Evolutionary conservation across 768 basidiomycete species (phyloP).

Genomic region (Zangia roseola): DNA sequence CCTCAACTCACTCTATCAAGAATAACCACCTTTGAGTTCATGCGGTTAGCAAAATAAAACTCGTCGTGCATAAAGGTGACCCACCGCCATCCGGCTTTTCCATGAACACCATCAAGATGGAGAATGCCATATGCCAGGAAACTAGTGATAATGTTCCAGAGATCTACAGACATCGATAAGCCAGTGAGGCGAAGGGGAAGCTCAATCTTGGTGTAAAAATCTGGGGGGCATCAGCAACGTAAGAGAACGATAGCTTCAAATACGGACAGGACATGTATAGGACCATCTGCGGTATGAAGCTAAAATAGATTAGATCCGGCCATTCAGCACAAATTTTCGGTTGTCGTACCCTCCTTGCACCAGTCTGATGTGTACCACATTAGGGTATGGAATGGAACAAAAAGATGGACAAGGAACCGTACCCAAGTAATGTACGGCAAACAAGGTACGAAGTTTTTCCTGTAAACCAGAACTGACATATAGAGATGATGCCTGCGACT

Average conservation of each 20-base stretch:
- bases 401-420: not conserved
- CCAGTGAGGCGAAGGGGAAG: conserved; percentile 53
- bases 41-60: not conserved
- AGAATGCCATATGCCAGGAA: conserved; percentile 69
- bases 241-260: not conserved
- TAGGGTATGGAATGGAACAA: not conserved
- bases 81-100: conserved; percentile 15
- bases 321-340: no score
- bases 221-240: not conserved
- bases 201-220: conserved; percentile 58
- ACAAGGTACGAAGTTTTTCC: conserved; percentile 51
- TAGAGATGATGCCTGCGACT: conserved; percentile 40
- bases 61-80: conserved; percentile 25
- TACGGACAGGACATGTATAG: conserved; percentile 58
- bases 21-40: conserved; percentile 33
- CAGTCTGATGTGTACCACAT: conserved; percentile 21
- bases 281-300: conserved; percentile 59
- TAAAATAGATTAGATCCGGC: conserved; percentile 9
- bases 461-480: conserved; percentile 53
- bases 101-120: conserved; percentile 5
- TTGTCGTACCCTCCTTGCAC: conserved; percentile 46
- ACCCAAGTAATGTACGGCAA: conserved; percentile 49
- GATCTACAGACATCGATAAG: conserved; percentile 66
- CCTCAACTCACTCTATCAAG: conserved; percentile 32
- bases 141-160: conserved; percentile 51